A percentile compares a stretch with the other conserved stretches of the same genome.
phyloP scores from a whole-genome alignment of 1,284 basidiomycete genomes.

The Macrocystidia cucumis region DNA sequence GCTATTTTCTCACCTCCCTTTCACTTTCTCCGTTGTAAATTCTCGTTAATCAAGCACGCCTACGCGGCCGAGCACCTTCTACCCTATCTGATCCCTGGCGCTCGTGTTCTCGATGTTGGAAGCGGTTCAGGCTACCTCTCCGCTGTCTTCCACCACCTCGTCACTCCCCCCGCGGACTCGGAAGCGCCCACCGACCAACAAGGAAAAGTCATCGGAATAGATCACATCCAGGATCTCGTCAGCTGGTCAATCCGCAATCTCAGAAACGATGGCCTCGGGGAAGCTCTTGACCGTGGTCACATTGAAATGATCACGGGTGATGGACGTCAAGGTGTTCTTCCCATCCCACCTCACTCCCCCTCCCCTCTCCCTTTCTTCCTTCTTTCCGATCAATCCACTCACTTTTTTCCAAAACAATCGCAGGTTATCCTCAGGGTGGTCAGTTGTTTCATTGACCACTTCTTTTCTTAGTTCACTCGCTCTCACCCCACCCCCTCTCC shows the following conservation, averaged over 20 bases:
- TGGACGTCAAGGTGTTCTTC: constrained; percentile 72
- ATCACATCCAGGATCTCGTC: constrained; percentile 80
- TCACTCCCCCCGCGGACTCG: constrained; percentile 22
- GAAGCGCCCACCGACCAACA: too few relatives aligned
- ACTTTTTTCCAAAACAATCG: too few relatives aligned
- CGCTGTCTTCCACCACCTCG: constrained; percentile 73
- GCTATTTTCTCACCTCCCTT: constrained; percentile 2
- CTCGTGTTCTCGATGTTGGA: constrained; percentile 76
- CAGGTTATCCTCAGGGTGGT: constrained; percentile 12
- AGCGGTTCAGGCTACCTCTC: constrained; percentile 74
- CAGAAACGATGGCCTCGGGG: constrained; percentile 54
- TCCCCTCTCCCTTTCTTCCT: too few relatives aligned
- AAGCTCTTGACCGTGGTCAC: constrained; percentile 38
- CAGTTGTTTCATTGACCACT: not conserved
- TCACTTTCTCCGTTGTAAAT: constrained; percentile 6
- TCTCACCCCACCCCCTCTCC: too few relatives aligned
- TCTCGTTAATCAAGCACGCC: constrained; percentile 52
- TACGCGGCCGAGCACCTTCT: constrained; percentile 72
- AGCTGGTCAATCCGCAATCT: constrained; percentile 70
- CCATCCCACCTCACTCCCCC: too few relatives aligned
- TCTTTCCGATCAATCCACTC: too few relatives aligned
- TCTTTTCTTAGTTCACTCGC: not conserved
- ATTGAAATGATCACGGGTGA: constrained; percentile 74
- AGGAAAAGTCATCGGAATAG: constrained; percentile 83
- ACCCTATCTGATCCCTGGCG: constrained; percentile 60